phyloP scores from a whole-genome alignment of 78 protist genomes.

The Dictyostelium citrinum region DNA sequence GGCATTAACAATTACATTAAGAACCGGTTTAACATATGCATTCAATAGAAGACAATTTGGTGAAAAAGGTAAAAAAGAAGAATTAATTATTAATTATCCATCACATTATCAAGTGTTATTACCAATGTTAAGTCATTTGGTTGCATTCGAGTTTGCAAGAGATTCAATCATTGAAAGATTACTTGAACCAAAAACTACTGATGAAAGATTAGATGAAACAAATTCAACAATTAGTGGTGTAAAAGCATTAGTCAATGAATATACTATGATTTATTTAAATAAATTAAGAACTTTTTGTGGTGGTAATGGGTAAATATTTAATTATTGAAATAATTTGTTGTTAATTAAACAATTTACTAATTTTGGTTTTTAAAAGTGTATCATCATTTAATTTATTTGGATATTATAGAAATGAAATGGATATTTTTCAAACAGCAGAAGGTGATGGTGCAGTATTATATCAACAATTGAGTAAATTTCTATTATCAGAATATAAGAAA shows the following conservation, averaged over 20 bases:
- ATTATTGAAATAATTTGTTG: no score
- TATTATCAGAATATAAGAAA: slow-evolving; percentile 42
- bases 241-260: slow-evolving; percentile 38
- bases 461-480: slow-evolving; percentile 48
- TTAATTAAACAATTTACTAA: no score
- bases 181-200: background rate
- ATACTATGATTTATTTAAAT: background rate
- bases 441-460: slow-evolving; percentile 69
- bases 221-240: slow-evolving; percentile 49
- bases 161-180: slow-evolving; percentile 47
- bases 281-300: slow-evolving; percentile 61
- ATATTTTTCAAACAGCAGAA: slow-evolving; percentile 71
- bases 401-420: slow-evolving; percentile 30
- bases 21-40: slow-evolving; percentile 40
- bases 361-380: background rate
- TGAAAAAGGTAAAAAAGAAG: slow-evolving; percentile 40
- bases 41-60: slow-evolving; percentile 51
- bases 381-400: slow-evolving; percentile 50
- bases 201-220: slow-evolving; percentile 2
- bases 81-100: slow-evolving; percentile 60
- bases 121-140: slow-evolving; percentile 44
- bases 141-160: slow-evolving; percentile 48
- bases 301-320: slow-evolving; percentile 43
- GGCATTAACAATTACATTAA: background rate
- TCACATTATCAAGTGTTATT: slow-evolving; percentile 45